Percentiles rank a stretch among this genome's conserved stretches.
Evolutionary conservation across 208 protist genomes (phyloP).

Genomic region (Wallacemonas sp.): DNA sequence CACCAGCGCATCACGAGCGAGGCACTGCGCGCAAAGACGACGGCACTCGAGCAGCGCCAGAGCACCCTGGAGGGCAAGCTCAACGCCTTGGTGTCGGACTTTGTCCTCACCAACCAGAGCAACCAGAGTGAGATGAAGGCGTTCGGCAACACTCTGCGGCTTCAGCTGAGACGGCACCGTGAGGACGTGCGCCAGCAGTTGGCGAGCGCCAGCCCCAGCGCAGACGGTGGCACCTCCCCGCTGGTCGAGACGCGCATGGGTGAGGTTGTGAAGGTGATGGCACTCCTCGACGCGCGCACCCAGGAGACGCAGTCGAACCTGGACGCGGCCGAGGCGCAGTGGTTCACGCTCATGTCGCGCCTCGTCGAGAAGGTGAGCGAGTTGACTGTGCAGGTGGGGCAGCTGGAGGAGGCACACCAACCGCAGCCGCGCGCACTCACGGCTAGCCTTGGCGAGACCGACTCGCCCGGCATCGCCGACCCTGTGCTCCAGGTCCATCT

Average conservation of each 20-base stretch:
- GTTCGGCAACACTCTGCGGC: slow-evolving; percentile 9
- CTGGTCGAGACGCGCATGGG: slow-evolving; percentile 14
- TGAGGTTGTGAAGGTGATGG: slow-evolving; percentile 32
- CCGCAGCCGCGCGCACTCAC: background rate
- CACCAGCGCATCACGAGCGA: slow-evolving; percentile 18
- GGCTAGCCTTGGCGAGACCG: background rate
- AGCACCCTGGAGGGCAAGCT: slow-evolving; percentile 38
- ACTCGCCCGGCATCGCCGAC: background rate
- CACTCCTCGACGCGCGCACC: slow-evolving; percentile 31
- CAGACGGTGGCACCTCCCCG: background rate
- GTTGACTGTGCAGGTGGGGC: slow-evolving; percentile 17
- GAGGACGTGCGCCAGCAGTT: slow-evolving; percentile 2
- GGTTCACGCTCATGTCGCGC: slow-evolving; percentile 28
- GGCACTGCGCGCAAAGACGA: slow-evolving; percentile 23
- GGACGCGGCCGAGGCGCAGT: slow-evolving; percentile 27
- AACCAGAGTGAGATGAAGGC: slow-evolving; percentile 31
- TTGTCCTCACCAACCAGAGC: slow-evolving; percentile 22
- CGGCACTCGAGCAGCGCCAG: slow-evolving; percentile 29
- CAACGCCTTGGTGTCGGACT: slow-evolving; percentile 40
- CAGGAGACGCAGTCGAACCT: slow-evolving; percentile 35
- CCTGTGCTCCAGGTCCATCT: background rate
- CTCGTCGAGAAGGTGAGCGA: slow-evolving; percentile 27
- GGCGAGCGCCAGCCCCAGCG: background rate
- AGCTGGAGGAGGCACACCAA: background rate
- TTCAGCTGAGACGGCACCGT: slow-evolving; percentile 10